phyloP scores from a whole-genome alignment of 768 basidiomycete genomes.

The Glaciozyma antarctica region DNA sequence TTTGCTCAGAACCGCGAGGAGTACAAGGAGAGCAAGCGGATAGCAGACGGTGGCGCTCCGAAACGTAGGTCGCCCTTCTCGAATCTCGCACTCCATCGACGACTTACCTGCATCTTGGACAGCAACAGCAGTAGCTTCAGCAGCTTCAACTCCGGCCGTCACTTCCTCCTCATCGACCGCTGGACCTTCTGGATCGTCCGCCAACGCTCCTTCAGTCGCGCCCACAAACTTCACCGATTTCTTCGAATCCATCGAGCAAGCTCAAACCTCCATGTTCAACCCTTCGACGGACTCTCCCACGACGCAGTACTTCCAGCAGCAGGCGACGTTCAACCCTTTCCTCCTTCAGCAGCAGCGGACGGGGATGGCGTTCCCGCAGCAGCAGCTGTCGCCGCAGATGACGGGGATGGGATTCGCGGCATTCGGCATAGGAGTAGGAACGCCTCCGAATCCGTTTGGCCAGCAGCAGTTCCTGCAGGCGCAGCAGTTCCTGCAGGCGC shows the following conservation, averaged over 20 bases:
- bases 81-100: background rate
- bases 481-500: constrained; percentile 48
- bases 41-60: constrained; percentile 45
- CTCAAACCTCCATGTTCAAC: constrained; percentile 63
- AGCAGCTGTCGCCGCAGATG: constrained; percentile 35
- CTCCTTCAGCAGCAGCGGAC: constrained; percentile 47
- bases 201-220: constrained; percentile 18
- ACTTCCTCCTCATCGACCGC: constrained; percentile 24
- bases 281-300: constrained; percentile 51
- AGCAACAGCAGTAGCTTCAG: background rate
- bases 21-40: constrained; percentile 71
- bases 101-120: background rate
- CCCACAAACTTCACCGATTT: constrained; percentile 57
- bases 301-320: constrained; percentile 39
- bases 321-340: constrained; percentile 67
- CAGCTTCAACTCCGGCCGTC: constrained; percentile 13
- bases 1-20: constrained; percentile 92
- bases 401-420: constrained; percentile 1
- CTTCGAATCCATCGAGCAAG: constrained; percentile 76
- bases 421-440: constrained; percentile 6
- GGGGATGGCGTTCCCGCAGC: constrained; percentile 42
- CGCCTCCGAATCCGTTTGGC: constrained; percentile 39
- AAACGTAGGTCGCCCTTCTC: background rate
- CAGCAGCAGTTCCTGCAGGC: constrained; percentile 38
- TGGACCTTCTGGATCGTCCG: constrained; percentile 30